Evolutionary conservation across 345 rosid species (phyloP), one percentile per base, ranked within the genome.

Genomic region (Eucalyptus regnans): DNA sequence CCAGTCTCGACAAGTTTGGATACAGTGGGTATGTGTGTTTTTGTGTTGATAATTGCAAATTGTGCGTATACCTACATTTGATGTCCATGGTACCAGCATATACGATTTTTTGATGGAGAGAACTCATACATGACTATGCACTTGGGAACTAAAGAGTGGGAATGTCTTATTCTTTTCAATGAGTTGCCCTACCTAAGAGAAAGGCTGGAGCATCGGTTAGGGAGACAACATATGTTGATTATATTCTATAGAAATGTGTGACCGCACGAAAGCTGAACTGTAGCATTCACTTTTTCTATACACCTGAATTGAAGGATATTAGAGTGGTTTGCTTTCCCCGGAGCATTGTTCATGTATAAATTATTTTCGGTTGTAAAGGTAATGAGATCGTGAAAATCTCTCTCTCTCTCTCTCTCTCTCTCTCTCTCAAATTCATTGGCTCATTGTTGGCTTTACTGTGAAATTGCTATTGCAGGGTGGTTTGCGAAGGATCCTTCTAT

Each of bases 401-500:
- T 71, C 22, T 71, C 25, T 66, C 71, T 29, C 17, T 62, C 37
- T 56, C 60, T 54, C 60, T 58, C 71, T 56, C 60, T 54, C 60
- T n/a, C 18, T 64, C 37, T 64, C 31, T n/a, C 76, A n/a, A n/a
- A n/a, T 76, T 87, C 31, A 64, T 60, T 76, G 43, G 49, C 54
- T 84, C 88, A 25, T 87, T 88, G 49, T 66, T 87, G 83, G 87
- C 90, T 80, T 50, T 76, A 51, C 6, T 88, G 23, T 88, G 51
- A 84, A 89, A 90, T 50, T 29, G 81, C 88, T 90, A 37, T 88
- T 92, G 92, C 94, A 98, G 99, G 99, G 50, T 96, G 96, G 97
- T 94, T 96, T 95, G 99, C 99, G 17, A 97, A 92, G 88, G 98
- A 98, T 95, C 97, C 99, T 83, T 93, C 86, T 89, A 89, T 94